Base-by-base conservation (phyloP, 129 eudicot genomes). In the Chrysanthemum makinoi region DNA sequence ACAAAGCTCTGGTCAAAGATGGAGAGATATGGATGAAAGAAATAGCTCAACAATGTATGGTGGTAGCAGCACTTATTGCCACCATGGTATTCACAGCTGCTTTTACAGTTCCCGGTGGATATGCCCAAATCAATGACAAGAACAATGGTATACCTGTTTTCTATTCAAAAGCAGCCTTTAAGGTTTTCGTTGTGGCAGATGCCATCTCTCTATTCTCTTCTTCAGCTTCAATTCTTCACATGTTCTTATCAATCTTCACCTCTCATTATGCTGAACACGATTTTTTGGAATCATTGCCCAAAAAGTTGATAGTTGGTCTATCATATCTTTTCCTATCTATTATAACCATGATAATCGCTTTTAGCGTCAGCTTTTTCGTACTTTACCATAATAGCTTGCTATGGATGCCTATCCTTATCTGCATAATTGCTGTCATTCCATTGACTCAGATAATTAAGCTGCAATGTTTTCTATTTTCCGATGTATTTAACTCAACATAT, bases 41-140 rank as follows among this genome's bases (percentile, higher is more conserved):
- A 17, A n/a, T 30, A 4, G 39, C 39, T 30, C 39, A 30, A 30
- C 39, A 30, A 30, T 30, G 39, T 5, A 30, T 30, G 6, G 39
- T 30, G 39, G 39, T 30, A 30, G 39, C 39, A 30, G 39, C 39
- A 30, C 39, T 30, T 30, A 54, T 54, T 16, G 60, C 24, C 16
- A 14, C 60, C 60, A 54, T 54, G 19, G 60, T 54, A 11, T 54
- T 54, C 19, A 20, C 60, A 4, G 60, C 60, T 15, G 60, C 19
- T 54, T 54, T 54, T 16, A 54, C 60, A n/a, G 60, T 54, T 54
- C 60, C 60, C 9, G 60, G 60, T n/a, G 60, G 60, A 54, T 54
- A 54, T 20, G 10, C 16, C 60, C 60, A 54, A n/a, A 5, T 9
- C 10, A 10, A 54, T 54, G 18, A 20, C 9, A 54, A 30, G 3